Evolutionary conservation across 2,329 filamentous ascomycete genomes (phyloP).

Genomic region (Decorospora gaudefroyi): DNA sequence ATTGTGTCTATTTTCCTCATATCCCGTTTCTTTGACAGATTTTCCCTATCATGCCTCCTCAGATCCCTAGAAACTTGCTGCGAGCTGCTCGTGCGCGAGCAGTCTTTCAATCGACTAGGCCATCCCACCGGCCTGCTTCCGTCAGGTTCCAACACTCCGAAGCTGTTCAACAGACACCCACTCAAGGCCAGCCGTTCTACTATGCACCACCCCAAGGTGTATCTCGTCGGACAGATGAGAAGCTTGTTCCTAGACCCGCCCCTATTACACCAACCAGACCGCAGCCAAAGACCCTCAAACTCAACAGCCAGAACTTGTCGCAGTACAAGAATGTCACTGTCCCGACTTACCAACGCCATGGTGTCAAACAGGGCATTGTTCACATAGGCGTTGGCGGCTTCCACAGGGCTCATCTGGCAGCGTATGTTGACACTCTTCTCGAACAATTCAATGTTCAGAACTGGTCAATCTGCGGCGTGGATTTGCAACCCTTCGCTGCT

Average conservation of each 20-base stretch:
- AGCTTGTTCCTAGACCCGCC: neutral
- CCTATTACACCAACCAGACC: slow-evolving; percentile 2
- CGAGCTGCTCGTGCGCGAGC: slow-evolving; percentile 17
- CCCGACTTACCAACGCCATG: slow-evolving; percentile 31
- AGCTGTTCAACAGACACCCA: slow-evolving; percentile 11
- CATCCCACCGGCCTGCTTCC: slow-evolving; percentile 9
- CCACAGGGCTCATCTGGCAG: slow-evolving; percentile 36
- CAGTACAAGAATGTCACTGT: slow-evolving; percentile 27
- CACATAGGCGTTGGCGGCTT: slow-evolving; percentile 39
- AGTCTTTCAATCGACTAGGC: slow-evolving; percentile 18
- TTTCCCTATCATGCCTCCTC: slow-evolving; percentile 14
- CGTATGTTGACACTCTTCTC: slow-evolving; percentile 35
- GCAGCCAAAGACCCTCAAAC: slow-evolving; percentile 9
- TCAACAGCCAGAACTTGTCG: slow-evolving; percentile 30
- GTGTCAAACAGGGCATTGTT: slow-evolving; percentile 37
- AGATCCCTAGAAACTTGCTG: slow-evolving; percentile 18
- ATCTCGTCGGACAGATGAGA: slow-evolving; percentile 11
- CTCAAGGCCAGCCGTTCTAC: slow-evolving; percentile 10
- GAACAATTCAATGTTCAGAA: slow-evolving; percentile 33
- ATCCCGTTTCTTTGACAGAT: neutral
- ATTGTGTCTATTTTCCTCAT: slow-evolving; percentile 3
- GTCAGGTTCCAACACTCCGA: slow-evolving; percentile 17
- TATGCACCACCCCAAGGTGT: slow-evolving; percentile 10
- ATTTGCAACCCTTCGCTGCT: slow-evolving; percentile 34
- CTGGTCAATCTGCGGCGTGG: slow-evolving; percentile 39